A percentile compares a stretch with the other conserved stretches of the same genome.
Conservation (phyloP, 2,329 filamentous ascomycete genomes). For the Rosellinia necatrix region DNA sequence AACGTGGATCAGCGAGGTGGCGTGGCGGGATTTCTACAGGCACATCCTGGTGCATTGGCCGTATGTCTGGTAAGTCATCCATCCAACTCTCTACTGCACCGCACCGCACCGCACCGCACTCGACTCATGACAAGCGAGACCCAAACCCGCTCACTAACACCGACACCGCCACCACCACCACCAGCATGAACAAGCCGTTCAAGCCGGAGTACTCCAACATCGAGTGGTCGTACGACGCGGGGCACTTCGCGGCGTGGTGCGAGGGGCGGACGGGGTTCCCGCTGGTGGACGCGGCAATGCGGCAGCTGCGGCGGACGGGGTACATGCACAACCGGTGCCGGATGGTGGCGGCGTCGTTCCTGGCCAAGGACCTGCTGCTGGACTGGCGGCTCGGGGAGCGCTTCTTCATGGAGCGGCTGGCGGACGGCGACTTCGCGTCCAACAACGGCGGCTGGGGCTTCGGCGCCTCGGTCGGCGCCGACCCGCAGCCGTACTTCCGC, state of each 20-base stretch:
- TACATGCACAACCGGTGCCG: constrained; percentile 87
- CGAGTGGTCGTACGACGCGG: constrained; percentile 75
- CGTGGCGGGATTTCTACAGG: constrained; percentile 88
- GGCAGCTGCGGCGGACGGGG: constrained; percentile 68
- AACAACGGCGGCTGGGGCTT: constrained; percentile 72
- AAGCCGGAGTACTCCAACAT: constrained; percentile 86
- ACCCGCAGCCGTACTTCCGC: constrained; percentile 87
- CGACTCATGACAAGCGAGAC: no score
- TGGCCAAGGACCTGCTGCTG: constrained; percentile 78
- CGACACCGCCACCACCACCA: no score
- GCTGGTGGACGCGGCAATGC: constrained; percentile 85
- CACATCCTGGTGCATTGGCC: constrained; percentile 87
- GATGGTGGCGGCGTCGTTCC: constrained; percentile 82
- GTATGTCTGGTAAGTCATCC: constrained; percentile 65
- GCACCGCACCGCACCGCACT: no score
- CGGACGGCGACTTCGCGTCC: constrained; percentile 79
- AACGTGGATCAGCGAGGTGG: constrained; percentile 80
- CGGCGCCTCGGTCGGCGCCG: constrained; percentile 60
- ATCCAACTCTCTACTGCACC: neutral
- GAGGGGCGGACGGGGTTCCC: constrained; percentile 78
- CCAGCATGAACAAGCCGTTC: constrained; percentile 64
- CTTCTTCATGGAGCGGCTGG: constrained; percentile 80
- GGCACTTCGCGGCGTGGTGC: constrained; percentile 75
- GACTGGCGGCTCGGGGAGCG: constrained; percentile 84
- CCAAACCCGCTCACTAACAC: no score